Base-by-base conservation (phyloP, 1,284 basidiomycete genomes). In the Xerocomus nothofagi region DNA sequence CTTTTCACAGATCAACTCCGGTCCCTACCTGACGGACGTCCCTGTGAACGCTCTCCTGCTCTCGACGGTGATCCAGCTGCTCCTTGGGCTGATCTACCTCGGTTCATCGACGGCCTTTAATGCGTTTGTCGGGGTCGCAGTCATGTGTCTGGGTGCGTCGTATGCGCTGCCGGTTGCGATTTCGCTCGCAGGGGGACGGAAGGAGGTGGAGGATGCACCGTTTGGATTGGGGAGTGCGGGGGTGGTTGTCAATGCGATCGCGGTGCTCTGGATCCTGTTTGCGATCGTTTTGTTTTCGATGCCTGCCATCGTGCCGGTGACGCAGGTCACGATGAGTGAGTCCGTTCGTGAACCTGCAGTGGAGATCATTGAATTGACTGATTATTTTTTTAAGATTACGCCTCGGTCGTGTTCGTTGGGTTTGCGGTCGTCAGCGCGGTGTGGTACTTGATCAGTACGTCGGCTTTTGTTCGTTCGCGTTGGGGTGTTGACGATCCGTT, bases 331-430 rank as follows among this genome's bases (percentile, higher is more conserved):
- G 1, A 80, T 79, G 77, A 81, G 80, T 67, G 37, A 36, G 46
- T 53, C 47, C 7, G n/a, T n/a, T n/a, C n/a, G n/a, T n/a, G n/a
- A n/a, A n/a, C n/a, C n/a, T n/a, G n/a, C n/a, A n/a, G n/a, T n/a
- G n/a, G n/a, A n/a, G n/a, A n/a, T n/a, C n/a, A n/a, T n/a, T n/a
- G n/a, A n/a, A n/a, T n/a, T n/a, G n/a, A n/a, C n/a, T n/a, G n/a
- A n/a, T n/a, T n/a, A n/a, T n/a, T n/a, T n/a, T n/a, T n/a, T n/a
- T n/a, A n/a, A 82, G 80, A 81, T 65, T 82, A 80, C 55, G 81
- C 76, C 8, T 81, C 80, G 17, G 80, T 80, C 7, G 81, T 84
- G 18, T 84, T 83, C 50, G 74, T 83, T 31, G 81, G 78, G 1
- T 83, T 84, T 55, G 77, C 67, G 4, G 56, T 64, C 11, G 72